Base-by-base conservation (phyloP, 2,329 filamentous ascomycete species). In the Ceratocystis albifundus region DNA sequence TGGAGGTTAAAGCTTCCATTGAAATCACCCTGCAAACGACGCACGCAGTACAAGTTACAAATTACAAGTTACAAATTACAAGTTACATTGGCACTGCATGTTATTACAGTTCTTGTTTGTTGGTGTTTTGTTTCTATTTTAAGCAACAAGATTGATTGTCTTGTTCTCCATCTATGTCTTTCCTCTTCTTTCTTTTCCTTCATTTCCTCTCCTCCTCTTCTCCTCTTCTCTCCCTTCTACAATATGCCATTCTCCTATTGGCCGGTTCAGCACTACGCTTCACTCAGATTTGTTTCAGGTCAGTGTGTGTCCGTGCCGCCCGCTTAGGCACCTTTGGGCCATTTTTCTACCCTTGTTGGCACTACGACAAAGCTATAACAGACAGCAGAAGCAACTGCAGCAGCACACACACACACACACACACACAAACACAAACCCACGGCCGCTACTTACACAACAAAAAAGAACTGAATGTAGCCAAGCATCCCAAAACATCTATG, bases 251-350 rank as follows among this genome's bases (percentile, higher is more conserved):
- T n/a, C 32, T 25, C 12, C 63, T n/a, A 64, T 67, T 64, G 65
- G 61, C 41, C 61, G 59, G 8, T 44, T n/a, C 61, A 45, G 25
- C 44, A 46, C 50, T 45, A 36, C 61, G n/a, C 62, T 65, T 65
- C 53, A 67, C 57, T 61, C 45, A 25, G n/a, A 57, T 62, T 65
- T 65, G 66, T 67, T 67, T 67, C 66, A 67, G 66, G 66, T 65
- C 65, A 65, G 63, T 64, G 46, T 67, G 63, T 62, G 62, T 65
- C 66, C 44, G 62, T 65, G 63, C 63, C 62, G 66, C 66, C 55
- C 57, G 61, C 53, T 64, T 64, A 41, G 45, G 41, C 53, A 25
- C 53, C 15, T 57, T 57, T 57, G 30, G 30, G 25, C 25, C 53
- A 25, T 57, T 30, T 32, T 32, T 32, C 30, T 57, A 57, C 53